A percentile compares a stretch with the other conserved stretches of the same genome.
Conservation (phyloP, 1,284 basidiomycete genomes). For the Singerocomus inundabilis region DNA sequence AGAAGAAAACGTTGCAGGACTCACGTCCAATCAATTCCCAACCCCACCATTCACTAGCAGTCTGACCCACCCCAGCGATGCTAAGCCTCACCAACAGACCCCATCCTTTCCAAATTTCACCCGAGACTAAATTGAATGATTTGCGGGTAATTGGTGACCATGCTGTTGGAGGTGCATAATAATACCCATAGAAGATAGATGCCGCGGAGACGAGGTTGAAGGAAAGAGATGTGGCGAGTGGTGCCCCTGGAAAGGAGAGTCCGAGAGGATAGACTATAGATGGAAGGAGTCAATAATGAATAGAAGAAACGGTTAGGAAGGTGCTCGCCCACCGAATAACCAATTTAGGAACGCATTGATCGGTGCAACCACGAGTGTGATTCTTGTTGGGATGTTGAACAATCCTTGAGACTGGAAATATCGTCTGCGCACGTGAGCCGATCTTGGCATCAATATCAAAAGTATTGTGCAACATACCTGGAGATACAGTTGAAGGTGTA, state of each 20-base stretch:
- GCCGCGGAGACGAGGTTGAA: constrained; percentile 81
- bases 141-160: constrained; percentile 44
- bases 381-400: constrained; percentile 85
- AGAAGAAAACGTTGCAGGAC: constrained; percentile 21
- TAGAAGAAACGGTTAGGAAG: constrained; percentile 1
- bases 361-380: constrained; percentile 84
- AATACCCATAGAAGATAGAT: constrained; percentile 72
- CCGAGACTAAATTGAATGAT: constrained; percentile 61
- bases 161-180: constrained; percentile 72
- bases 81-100: constrained; percentile 75
- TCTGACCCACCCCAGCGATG: constrained; percentile 68
- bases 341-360: constrained; percentile 87
- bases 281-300: constrained; percentile 20
- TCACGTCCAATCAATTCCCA: constrained; percentile 76
- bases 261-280: constrained; percentile 73
- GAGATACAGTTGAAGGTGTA: constrained; percentile 79
- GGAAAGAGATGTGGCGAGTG: constrained; percentile 85
- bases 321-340: constrained; percentile 59
- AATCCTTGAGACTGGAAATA: constrained; percentile 91
- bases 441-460: background rate
- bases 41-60: constrained; percentile 87
- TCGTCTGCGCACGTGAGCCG: constrained; percentile 45
- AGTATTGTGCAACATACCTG: constrained; percentile 41
- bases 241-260: constrained; percentile 92
- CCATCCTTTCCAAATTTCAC: constrained; percentile 67